Conservation (phyloP, 345 rosid species). For the Rhizophora mangle region DNA sequence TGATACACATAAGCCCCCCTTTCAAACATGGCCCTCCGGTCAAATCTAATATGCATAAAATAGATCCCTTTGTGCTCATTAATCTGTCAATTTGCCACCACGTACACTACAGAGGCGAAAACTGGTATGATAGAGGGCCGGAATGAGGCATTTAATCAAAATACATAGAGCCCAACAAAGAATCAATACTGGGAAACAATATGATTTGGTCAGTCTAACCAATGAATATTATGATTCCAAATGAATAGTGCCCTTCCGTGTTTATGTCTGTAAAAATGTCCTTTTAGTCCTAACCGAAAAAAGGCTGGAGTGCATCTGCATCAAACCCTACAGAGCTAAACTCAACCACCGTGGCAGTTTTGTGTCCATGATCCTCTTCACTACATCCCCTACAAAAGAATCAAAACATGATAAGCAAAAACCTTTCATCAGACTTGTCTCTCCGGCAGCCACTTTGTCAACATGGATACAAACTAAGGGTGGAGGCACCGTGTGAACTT, state of each 20-base stretch:
- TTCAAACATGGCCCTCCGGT: too few species aligned
- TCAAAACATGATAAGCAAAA: slow-evolving; percentile 82
- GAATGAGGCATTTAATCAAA: too few species aligned
- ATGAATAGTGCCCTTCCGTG: slow-evolving; percentile 34
- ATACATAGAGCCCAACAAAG: neutral
- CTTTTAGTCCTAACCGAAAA: slow-evolving; percentile 32
- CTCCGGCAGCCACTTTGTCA: slow-evolving; percentile 44
- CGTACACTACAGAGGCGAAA: too few species aligned
- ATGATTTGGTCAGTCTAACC: slow-evolving; percentile 18
- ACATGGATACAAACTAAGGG: slow-evolving; percentile 56
- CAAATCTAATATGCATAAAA: too few species aligned
- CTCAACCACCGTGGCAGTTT: slow-evolving; percentile 74
- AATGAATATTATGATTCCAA: slow-evolving; percentile 25
- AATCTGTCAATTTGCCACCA: too few species aligned
- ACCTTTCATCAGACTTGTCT: slow-evolving; percentile 68
- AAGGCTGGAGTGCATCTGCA: slow-evolving; percentile 19
- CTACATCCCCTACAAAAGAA: slow-evolving; percentile 74
- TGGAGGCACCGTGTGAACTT: slow-evolving; percentile 52
- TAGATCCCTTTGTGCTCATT: too few species aligned
- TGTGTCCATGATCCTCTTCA: slow-evolving; percentile 72
- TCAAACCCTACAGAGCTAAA: slow-evolving; percentile 59
- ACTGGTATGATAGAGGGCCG: too few species aligned
- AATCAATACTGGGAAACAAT: slow-evolving; percentile 9
- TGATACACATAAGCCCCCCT: too few species aligned
- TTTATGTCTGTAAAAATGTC: slow-evolving; percentile 32